A percentile compares a stretch with the other conserved stretches of the same genome.
Conservation (phyloP, 108 stramenopile species). For the Discostella stelligeroides region DNA sequence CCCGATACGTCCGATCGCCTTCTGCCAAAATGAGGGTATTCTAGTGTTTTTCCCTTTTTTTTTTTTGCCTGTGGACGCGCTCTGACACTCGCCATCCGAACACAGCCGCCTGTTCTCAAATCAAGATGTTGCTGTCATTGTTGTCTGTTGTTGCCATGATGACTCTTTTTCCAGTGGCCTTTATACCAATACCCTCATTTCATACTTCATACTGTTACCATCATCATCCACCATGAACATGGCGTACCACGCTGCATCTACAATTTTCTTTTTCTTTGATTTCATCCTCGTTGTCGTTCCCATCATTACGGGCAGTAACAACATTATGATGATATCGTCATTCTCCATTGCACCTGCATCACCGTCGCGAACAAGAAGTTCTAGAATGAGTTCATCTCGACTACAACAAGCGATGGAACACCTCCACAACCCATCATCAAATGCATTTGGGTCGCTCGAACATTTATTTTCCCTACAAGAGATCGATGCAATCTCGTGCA, state of each 20-base stretch:
- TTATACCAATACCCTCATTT: no score
- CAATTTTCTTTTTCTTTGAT: neutral
- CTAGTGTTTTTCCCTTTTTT: no score
- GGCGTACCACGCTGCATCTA: neutral
- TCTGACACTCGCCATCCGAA: no score
- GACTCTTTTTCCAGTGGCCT: no score
- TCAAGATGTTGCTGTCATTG: no score
- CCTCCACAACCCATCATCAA: constrained; percentile 34
- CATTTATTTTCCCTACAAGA: constrained; percentile 34
- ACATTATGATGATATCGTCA: constrained; percentile 1
- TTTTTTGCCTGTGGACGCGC: no score
- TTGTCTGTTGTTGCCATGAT: no score
- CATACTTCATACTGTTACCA: no score
- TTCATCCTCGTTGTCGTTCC: neutral
- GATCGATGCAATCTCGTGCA: constrained; percentile 28
- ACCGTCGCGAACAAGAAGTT: neutral
- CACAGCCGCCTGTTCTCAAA: no score
- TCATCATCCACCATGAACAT: no score
- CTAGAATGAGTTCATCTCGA: neutral
- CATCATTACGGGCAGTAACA: neutral
- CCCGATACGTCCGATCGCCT: no score
- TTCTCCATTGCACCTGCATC: neutral
- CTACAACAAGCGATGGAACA: constrained; percentile 36
- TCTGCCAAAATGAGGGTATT: no score
- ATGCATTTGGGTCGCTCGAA: constrained; percentile 29